Evolutionary conservation across 2,329 filamentous ascomycete species (phyloP).

Genomic region (Aurifilum marmelostoma): DNA sequence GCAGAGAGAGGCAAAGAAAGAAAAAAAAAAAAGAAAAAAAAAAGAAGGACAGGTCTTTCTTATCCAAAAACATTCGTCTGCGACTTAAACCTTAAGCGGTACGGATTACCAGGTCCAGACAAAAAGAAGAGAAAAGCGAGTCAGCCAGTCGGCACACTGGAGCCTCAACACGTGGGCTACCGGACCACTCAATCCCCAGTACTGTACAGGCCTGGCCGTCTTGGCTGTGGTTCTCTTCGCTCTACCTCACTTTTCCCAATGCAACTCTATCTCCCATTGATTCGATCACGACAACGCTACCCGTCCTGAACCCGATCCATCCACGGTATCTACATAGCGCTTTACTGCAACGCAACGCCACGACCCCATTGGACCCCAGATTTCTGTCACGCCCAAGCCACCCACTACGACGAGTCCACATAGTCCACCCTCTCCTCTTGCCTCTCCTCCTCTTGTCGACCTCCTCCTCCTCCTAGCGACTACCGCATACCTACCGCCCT

Average conservation of each 20-base stretch:
- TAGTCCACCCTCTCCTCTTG: not conserved
- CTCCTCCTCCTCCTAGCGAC: not conserved
- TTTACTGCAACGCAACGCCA: not conserved
- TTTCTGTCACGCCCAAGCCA: not conserved
- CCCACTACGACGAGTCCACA: not conserved
- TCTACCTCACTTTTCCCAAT: not conserved
- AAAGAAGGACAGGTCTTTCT: not conserved
- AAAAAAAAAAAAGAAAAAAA: not conserved
- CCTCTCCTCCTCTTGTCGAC: not conserved
- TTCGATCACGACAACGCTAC: not conserved
- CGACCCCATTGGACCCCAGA: not conserved
- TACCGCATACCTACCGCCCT: not conserved
- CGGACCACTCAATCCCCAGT: constrained; percentile 14
- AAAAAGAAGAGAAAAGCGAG: not conserved
- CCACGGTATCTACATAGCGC: not conserved
- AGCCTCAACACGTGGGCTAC: constrained; percentile 27
- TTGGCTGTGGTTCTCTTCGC: not conserved
- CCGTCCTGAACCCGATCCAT: not conserved
- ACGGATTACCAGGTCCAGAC: not conserved
- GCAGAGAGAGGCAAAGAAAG: not conserved
- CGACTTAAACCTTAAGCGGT: not conserved
- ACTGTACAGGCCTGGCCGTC: not conserved
- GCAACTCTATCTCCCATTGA: not conserved
- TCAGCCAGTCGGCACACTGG: constrained; percentile 20
- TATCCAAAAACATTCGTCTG: too few relatives aligned